phyloP scores from a whole-genome alignment of 805 yeast species.

The Metschnikowia lochheadii region DNA sequence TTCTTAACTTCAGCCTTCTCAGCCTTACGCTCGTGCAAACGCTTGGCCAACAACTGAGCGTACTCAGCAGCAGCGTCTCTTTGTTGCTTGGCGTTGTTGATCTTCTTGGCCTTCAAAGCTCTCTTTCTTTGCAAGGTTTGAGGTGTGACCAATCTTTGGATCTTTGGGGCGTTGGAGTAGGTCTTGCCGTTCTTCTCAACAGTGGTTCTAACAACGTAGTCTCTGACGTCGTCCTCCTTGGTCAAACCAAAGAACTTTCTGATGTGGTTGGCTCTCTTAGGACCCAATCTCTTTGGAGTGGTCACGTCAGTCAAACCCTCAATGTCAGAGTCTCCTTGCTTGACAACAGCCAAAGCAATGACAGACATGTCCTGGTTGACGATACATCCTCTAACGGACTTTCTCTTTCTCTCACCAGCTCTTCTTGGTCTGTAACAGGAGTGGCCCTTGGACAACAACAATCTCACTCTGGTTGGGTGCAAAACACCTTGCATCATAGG shows the following conservation, averaged over 20 bases:
- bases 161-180: conserved; percentile 99
- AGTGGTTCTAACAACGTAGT: conserved; percentile 96
- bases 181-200: conserved; percentile 96
- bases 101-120: conserved; percentile 88
- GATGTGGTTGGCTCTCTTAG: conserved; percentile 99
- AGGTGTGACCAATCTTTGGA: conserved; percentile 99
- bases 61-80: conserved; percentile 99
- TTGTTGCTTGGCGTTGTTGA: conserved; percentile 96
- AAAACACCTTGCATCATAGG: conserved; percentile 99
- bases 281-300: conserved; percentile 99
- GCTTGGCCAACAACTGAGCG: conserved; percentile 97
- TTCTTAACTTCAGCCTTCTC: conserved; percentile 97
- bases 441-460: conserved; percentile 87
- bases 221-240: conserved; percentile 82
- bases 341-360: conserved; percentile 86
- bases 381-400: conserved; percentile 99
- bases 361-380: conserved; percentile 97
- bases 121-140: conserved; percentile 99
- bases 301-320: conserved; percentile 93
- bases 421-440: conserved; percentile 99
- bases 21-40: conserved; percentile 97
- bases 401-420: conserved; percentile 99
- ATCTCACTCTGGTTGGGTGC: conserved; percentile 99
- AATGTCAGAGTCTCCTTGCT: conserved; percentile 95
- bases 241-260: conserved; percentile 99